These are phyloP conservation scores for Arabidopsis arenosa DNA, from an alignment of 345 rosid species.

Conservation along the genomic window DNA sequence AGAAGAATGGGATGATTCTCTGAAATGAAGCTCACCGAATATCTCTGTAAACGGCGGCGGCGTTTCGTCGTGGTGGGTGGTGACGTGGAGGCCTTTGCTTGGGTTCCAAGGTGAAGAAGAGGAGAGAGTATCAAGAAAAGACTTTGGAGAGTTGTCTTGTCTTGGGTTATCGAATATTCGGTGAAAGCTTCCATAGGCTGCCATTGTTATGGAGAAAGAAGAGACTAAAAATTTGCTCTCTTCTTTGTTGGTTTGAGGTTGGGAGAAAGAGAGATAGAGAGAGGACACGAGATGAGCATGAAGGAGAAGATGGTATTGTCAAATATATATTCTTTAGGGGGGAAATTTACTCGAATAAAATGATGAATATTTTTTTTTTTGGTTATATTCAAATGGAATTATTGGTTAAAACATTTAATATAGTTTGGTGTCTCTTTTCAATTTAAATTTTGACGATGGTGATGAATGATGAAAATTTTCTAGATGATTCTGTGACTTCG, in stretches of 20 bases:
- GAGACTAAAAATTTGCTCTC: slow-evolving; percentile 16
- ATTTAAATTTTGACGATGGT: slow-evolving; percentile 3
- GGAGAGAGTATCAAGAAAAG: slow-evolving; percentile 62
- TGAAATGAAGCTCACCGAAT: slow-evolving; percentile 78
- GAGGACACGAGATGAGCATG: slow-evolving; percentile 45
- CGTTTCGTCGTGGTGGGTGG: slow-evolving; percentile 46
- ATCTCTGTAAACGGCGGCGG: slow-evolving; percentile 69
- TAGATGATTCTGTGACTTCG: slow-evolving; percentile 15
- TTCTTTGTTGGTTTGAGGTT: slow-evolving; percentile 29
- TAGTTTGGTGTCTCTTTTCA: neutral
- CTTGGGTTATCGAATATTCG: slow-evolving; percentile 65
- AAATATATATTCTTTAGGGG: slow-evolving; percentile 35
- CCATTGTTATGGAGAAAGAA: slow-evolving; percentile 53
- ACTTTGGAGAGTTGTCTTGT: slow-evolving; percentile 53
- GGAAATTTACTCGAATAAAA: slow-evolving; percentile 12
- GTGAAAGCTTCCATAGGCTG: slow-evolving; percentile 72
- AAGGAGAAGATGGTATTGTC: slow-evolving; percentile 40
- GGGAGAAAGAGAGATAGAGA: neutral
- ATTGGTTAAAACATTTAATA: neutral
- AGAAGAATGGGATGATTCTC: slow-evolving; percentile 48
- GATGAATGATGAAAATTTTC: slow-evolving; percentile 28
- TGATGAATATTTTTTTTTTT: neutral
- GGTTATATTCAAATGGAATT: slow-evolving; percentile 9
- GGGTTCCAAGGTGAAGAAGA: slow-evolving; percentile 57
- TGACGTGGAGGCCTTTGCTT: slow-evolving; percentile 50